Conservation (phyloP, 2,329 filamentous ascomycete genomes). For the Botryotinia narcissicola region DNA sequence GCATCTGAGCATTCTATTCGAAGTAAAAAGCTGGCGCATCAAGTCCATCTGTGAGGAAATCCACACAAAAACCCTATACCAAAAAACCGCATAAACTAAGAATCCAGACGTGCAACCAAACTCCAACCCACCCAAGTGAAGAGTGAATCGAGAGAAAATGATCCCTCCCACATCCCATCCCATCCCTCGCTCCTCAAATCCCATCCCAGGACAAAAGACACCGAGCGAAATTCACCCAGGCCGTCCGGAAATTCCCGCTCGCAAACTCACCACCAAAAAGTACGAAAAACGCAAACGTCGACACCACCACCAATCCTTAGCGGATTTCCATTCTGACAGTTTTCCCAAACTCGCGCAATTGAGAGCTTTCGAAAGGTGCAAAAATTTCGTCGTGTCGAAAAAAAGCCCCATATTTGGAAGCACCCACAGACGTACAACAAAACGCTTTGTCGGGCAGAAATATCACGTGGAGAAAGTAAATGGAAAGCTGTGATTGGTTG, state of each 20-base stretch:
- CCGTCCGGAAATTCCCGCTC: slow-evolving; percentile 8
- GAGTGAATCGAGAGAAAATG: neutral
- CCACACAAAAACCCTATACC: neutral
- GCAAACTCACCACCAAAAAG: neutral
- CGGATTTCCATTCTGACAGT: neutral
- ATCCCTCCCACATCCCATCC: neutral
- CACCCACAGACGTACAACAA: slow-evolving; percentile 11
- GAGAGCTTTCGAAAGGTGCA: neutral
- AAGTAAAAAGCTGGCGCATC: neutral
- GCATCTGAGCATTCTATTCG: neutral
- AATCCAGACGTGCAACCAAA: neutral
- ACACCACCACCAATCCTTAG: neutral
- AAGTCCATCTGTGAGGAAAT: neutral
- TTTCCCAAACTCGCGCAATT: slow-evolving; percentile 10
- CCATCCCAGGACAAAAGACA: neutral
- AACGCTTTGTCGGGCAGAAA: neutral
- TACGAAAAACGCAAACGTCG: neutral
- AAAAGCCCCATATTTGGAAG: neutral
- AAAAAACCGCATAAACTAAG: neutral
- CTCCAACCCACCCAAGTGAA: neutral
- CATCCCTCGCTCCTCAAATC: neutral
- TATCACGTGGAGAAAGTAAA: neutral
- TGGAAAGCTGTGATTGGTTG: neutral
- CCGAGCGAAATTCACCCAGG: neutral
- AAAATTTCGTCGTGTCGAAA: neutral